Evolutionary conservation across 495 filamentous ascomycete genomes (phyloP).

Genomic region (Tetracladium marchalianum): DNA sequence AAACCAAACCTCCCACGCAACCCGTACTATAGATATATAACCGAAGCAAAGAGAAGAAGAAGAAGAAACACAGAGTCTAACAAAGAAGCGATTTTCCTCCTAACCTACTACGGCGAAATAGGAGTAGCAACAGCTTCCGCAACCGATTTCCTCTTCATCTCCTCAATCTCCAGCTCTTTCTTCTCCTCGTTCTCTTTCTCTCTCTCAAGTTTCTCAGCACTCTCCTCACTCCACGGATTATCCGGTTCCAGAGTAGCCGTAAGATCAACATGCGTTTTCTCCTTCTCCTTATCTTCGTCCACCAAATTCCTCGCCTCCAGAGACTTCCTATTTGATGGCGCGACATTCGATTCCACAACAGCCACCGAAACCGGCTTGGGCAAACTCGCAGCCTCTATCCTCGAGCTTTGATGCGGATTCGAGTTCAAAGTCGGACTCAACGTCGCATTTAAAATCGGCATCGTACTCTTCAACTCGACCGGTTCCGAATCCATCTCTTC

Average conservation of each 20-base stretch:
- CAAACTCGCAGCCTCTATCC: not conserved
- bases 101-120: constrained; percentile 1
- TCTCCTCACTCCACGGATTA: no score
- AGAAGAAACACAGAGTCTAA: no score
- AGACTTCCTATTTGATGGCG: no score
- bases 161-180: constrained; percentile 3
- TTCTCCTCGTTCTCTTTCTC: constrained; percentile 32
- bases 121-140: constrained; percentile 13
- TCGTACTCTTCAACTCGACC: not conserved
- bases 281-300: no score
- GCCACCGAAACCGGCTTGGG: not conserved
- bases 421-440: not conserved
- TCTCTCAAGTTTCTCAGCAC: constrained; percentile 13
- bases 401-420: not conserved
- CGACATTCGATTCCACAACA: not conserved
- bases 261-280: no score
- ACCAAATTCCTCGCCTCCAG: no score
- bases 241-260: no score
- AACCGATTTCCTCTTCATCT: constrained; percentile 5
- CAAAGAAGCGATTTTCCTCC: no score
- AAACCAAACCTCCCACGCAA: not conserved
- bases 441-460: not conserved
- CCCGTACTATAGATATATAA: no score
- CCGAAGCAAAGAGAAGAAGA: not conserved
- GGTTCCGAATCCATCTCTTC: constrained; percentile 8